Evolutionary conservation across 306 rosid genomes (phyloP), one percentile per base, ranked within the genome.

Genomic region (Pterocarpus santalinus): DNA sequence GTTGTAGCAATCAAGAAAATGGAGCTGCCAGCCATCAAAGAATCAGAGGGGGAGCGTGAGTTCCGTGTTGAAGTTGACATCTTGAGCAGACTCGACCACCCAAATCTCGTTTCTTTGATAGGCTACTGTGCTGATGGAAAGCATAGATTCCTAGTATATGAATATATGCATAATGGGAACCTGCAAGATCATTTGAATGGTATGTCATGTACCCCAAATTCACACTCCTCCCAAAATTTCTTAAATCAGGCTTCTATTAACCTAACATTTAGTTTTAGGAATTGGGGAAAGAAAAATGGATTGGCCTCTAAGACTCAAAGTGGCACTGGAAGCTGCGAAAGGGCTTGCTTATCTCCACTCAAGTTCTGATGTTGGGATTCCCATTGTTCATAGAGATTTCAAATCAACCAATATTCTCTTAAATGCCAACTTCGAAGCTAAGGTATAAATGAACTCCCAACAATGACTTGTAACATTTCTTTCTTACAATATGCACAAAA

Each of bases 81-180:
- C 72, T 81, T 93, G 89, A 95, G 98, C 93, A 85, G 99, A 89
- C 88, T 95, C 44, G 92, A 92, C 43, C 98, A 93, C 68, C 98
- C 93, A 75, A 95, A 95, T 89, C 93, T 95, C n/a, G 98, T 93
- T 71, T 87, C 94, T 34, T 81, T 95, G 88, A 93, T 89, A 66
- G 99, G 98, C 60, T 95, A 95, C 47, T 95, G 99, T 71, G 99
- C 99, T 4, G 99, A 95, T 76, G 98, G 99, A 72, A 95, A 95
- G 81, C 93, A 93, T 55, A 84, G 98, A 63, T 95, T 95, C 85
- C 88, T 95, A 28, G 99, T 95, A 4, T 95, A 95, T 3, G 98
- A 93, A 82, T 90, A 90, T 55, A 86, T 95, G 97, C 87, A 67
- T n/a, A 93, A 91, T 30, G 98, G 99, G 72, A 93, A 93, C 90